Evolutionary conservation across 176 grass and related monocot genomes (phyloP).

Genomic region (Alopecurus myosuroides): DNA sequence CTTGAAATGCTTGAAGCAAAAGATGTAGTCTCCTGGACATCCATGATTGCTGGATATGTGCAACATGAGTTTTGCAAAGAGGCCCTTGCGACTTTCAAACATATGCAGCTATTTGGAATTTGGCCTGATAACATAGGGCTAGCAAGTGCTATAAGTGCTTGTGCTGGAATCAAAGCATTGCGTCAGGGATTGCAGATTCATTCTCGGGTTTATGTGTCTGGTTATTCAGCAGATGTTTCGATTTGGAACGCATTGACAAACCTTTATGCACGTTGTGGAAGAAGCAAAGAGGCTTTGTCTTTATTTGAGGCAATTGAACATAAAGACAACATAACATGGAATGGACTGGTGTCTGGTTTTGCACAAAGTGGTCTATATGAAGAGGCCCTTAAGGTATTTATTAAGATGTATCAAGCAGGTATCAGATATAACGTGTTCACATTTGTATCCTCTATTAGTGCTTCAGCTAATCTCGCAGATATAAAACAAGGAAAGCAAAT

Average conservation of each 20-base stretch:
- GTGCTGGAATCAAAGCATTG: slow-evolving; percentile 68
- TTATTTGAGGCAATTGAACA: slow-evolving; percentile 36
- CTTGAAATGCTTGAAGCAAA: slow-evolving; percentile 50
- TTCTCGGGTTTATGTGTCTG: slow-evolving; percentile 46
- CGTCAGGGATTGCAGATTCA: slow-evolving; percentile 51
- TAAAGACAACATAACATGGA: slow-evolving; percentile 75
- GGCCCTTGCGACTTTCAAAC: slow-evolving; percentile 54
- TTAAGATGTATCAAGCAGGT: slow-evolving; percentile 52
- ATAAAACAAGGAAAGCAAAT: slow-evolving; percentile 79
- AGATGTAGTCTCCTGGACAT: slow-evolving; percentile 79
- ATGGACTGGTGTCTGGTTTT: slow-evolving; percentile 67
- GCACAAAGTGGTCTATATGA: slow-evolving; percentile 63
- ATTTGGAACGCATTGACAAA: slow-evolving; percentile 65
- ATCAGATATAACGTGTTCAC: slow-evolving; percentile 52
- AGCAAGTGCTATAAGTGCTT: slow-evolving; percentile 65
- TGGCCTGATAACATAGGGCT: slow-evolving; percentile 70
- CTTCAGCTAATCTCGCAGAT: slow-evolving; percentile 65
- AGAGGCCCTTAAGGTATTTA: slow-evolving; percentile 56
- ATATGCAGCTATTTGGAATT: slow-evolving; percentile 58
- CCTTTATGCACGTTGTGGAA: slow-evolving; percentile 71
- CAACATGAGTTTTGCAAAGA: slow-evolving; percentile 56
- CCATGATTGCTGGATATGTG: slow-evolving; percentile 71
- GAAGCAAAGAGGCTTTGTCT: slow-evolving; percentile 46
- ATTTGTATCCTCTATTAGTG: slow-evolving; percentile 64
- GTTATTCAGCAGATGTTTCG: slow-evolving; percentile 58